These are phyloP conservation scores for Fraxinus greggii DNA, from an alignment of 305 asterid species.

Conservation along the genomic window DNA sequence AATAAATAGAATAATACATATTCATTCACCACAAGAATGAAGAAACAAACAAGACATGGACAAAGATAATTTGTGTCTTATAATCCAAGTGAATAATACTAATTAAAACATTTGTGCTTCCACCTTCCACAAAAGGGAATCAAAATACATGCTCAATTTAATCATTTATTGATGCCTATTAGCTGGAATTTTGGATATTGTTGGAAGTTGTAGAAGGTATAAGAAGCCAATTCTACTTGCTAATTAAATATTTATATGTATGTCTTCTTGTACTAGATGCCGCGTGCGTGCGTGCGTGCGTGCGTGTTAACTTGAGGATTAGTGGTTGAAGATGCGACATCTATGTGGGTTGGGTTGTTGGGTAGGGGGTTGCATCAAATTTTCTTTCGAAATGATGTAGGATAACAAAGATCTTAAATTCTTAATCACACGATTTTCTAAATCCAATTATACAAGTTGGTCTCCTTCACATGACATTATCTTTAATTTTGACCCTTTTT, in stretches of 20 bases:
- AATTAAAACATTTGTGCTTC: neutral
- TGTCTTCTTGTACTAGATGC: neutral
- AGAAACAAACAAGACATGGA: neutral
- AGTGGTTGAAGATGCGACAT: neutral
- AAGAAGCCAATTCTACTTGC: neutral
- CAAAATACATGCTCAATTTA: neutral
- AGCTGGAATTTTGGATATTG: slow-evolving; percentile 5
- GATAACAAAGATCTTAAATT: neutral
- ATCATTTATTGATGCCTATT: neutral
- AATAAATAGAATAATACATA: neutral
- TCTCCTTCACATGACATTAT: neutral
- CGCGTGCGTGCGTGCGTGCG: neutral
- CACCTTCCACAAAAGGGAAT: neutral
- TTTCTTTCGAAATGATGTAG: neutral
- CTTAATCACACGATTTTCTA: neutral
- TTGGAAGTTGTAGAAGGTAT: neutral
- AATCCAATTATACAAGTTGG: neutral
- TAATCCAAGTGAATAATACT: neutral
- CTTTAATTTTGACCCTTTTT: neutral
- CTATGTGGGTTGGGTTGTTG: neutral
- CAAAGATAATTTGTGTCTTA: neutral
- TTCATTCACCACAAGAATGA: neutral
- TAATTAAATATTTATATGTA: neutral
- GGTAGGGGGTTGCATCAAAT: neutral
- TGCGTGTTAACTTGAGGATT: neutral